Evolutionary conservation across 495 filamentous ascomycete genomes (phyloP), one percentile per base, ranked within the genome.

Genomic region (Aspergillus biplanus): DNA sequence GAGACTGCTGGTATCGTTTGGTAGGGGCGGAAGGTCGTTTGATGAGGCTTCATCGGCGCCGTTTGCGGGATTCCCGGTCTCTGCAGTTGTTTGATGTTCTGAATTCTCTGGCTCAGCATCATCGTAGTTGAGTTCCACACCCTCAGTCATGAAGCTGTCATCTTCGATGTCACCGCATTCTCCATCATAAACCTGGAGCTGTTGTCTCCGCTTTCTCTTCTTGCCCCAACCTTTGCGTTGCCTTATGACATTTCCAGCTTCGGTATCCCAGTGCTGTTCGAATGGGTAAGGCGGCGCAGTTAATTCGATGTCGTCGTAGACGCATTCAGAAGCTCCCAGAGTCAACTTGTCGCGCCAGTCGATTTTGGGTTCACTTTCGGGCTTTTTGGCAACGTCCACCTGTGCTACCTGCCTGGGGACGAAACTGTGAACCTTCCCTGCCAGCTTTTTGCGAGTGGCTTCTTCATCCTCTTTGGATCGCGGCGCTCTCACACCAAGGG

Each of bases 251-350:
- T 76, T 74, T 66, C 86, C 78, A 61, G 93, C 90, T 57, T 91
- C 88, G 4, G 83, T 79, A 74, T 97, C 91, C 93, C 92, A 97
- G 56, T 90, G 86, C 72, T 96, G 92, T 12, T 88, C 78, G 66
- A 98, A 99, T 0, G 95, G 95, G 70, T 96, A 98, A 4, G 91
- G 90, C 0, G 95, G 93, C 21, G 88, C 82, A 59, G 85, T 92
- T 35, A 97, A 79, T 59, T 86, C 76, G 53, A 93, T 78, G n/a
- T 86, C 86, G 27, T 92, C 86, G 54, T 87, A 76, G 63, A 89
- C 84, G 72, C 95, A 97, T 71, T 99, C 95, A 11, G 92, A 89
- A 50, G 92, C 94, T 53, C 79, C 80, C 33, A 91, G 71, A 46
- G 78, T 83, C 39, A 97, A 88, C 69, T 88, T 94, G 8, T 86